Base-by-base conservation (phyloP, 495 filamentous ascomycete genomes). In the Penicillium taxi region DNA sequence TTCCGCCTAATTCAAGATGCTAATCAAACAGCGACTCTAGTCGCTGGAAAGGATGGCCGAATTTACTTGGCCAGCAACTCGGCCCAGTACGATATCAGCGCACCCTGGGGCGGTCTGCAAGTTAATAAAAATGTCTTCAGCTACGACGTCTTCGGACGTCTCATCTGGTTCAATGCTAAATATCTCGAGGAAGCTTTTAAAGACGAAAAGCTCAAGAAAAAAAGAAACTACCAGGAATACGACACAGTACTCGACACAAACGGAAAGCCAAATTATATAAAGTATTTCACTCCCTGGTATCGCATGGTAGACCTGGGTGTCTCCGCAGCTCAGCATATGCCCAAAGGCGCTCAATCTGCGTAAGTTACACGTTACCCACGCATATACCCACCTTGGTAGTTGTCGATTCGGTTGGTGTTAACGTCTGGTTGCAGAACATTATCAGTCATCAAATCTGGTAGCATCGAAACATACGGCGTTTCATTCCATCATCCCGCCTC, bases 1-100 rank as follows among this genome's bases (percentile, higher is more conserved):
- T 34, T 34, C 32, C 32, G 19, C 9, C n/a, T 34, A 12, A 34
- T 34, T 14, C 19, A 23, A 14, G 32, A 34, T 34, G 32, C 19
- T 23, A 2, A 6, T 4, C 19, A 34, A 22, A 6, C 18, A 2
- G 6, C 32, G 2, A 34, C 19, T 14, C 19, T 34, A 1, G 19
- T 34, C 4, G 21, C 32, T 4, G 32, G 32, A 0, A 23, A 34
- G n/a, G 32, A 34, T 34, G 32, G 32, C 7, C n/a, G 16, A 3
- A 21, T 34, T 7, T 34, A 34, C n/a, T 6, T 34, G 9, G 32
- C 11, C 7, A 23, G 24, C 1, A 23, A 23, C 19, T 13, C 9
- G 6, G 18, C 19, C 1, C n/a, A 23, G 9, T 34, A 34, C 17
- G 32, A 34, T 23, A 23, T 34, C 15, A 34, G 32, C 19, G 32